A percentile compares a stretch with the other conserved stretches of the same genome.
Evolutionary conservation across 1,139 yeast species (phyloP).

Genomic region (Debaryomyces nepalensis): DNA sequence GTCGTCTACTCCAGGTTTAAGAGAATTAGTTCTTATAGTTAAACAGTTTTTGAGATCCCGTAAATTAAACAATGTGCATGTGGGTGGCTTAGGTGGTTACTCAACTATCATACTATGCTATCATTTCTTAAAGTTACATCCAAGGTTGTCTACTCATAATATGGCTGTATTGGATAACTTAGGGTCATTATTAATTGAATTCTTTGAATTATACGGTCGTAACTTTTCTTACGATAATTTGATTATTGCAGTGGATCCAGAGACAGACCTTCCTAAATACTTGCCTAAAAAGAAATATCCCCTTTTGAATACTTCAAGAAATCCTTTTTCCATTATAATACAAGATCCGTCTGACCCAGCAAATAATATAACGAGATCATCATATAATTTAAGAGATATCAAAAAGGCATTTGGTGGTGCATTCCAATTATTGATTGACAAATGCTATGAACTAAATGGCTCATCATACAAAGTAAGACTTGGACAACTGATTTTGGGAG

Average conservation of each 20-base stretch:
- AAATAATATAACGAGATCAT: slow-evolving; percentile 86
- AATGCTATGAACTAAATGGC: slow-evolving; percentile 61
- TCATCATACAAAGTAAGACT: slow-evolving; percentile 70
- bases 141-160: slow-evolving; percentile 68
- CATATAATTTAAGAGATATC: slow-evolving; percentile 79
- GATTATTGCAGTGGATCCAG: slow-evolving; percentile 63
- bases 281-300: slow-evolving; percentile 60
- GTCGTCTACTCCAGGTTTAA: slow-evolving; percentile 71
- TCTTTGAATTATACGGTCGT: slow-evolving; percentile 93
- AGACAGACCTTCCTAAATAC: slow-evolving; percentile 54
- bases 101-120: slow-evolving; percentile 87
- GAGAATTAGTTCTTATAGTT: slow-evolving; percentile 82
- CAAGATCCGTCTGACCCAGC: slow-evolving; percentile 87
- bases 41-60: slow-evolving; percentile 87
- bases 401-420: slow-evolving; percentile 94
- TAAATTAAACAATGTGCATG: slow-evolving; percentile 85
- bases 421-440: slow-evolving; percentile 73
- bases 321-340: slow-evolving; percentile 72
- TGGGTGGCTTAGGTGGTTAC: slow-evolving; percentile 96
- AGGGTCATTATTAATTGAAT: slow-evolving; percentile 88
- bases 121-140: slow-evolving; percentile 82
- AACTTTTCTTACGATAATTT: slow-evolving; percentile 86
- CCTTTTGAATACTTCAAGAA: slow-evolving; percentile 56
- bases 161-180: slow-evolving; percentile 75
- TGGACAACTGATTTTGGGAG: slow-evolving; percentile 80